phyloP scores from a whole-genome alignment of 352 stramenopile genomes.

The Phytopythium delawarense region DNA sequence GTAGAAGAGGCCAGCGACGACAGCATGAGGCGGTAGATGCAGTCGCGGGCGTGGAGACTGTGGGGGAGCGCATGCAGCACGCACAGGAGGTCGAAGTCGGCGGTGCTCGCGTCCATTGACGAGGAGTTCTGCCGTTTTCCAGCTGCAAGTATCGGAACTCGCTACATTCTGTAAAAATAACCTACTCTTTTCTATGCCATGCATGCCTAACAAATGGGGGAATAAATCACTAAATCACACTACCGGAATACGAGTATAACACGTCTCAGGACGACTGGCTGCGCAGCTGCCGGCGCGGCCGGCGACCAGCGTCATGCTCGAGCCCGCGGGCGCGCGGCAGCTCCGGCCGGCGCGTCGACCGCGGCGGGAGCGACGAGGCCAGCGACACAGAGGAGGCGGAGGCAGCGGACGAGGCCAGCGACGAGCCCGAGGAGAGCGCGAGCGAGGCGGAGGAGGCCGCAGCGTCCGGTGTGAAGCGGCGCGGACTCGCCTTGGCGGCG shows the following conservation, averaged over 20 bases:
- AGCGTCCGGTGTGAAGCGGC: background rate
- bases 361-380: constrained; percentile 3
- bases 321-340: constrained; percentile 17
- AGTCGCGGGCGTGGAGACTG: too few species aligned
- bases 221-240: too few species aligned
- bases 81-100: constrained; percentile 34
- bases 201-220: too few species aligned
- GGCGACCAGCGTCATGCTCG: background rate
- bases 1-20: too few species aligned
- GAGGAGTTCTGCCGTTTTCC: background rate
- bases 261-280: background rate
- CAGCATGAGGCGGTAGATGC: too few species aligned
- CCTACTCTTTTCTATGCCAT: too few species aligned
- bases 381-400: background rate
- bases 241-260: too few species aligned
- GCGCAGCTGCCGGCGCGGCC: background rate
- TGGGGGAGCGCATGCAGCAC: background rate
- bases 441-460: background rate
- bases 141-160: too few species aligned
- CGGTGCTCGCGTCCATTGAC: background rate
- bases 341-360: constrained; percentile 13
- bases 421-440: background rate
- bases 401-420: background rate
- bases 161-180: too few species aligned
- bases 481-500: constrained; percentile 10